Percentiles rank a stretch among this genome's conserved stretches.
These are phyloP conservation scores for Leccinellum luteum DNA, from an alignment of 768 basidiomycete species.

Conservation along the genomic window DNA sequence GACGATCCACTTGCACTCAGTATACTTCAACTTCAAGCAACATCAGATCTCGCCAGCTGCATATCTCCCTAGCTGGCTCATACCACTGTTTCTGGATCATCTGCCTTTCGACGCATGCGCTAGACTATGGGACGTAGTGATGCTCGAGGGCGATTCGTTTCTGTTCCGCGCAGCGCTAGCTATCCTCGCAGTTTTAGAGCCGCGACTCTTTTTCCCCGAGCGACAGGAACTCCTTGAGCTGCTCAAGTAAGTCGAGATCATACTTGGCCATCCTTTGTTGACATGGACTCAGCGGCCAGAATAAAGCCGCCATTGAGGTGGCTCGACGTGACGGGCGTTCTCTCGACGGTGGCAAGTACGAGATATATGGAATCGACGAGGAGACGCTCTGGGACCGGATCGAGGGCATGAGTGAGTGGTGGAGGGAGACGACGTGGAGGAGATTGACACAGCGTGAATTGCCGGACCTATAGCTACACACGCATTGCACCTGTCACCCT, in stretches of 20 bases:
- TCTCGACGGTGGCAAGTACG: conserved; percentile 74
- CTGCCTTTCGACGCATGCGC: conserved; percentile 91
- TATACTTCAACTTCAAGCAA: conserved; percentile 94
- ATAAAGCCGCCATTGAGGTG: conserved; percentile 78
- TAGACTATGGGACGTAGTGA: conserved; percentile 82
- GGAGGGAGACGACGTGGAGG: conserved; percentile 90
- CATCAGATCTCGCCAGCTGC: conserved; percentile 83
- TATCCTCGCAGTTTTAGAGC: conserved; percentile 78
- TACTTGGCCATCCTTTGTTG: conserved; percentile 7
- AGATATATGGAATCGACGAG: conserved; percentile 83
- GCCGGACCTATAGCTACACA: conserved; percentile 53
- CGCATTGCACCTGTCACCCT: conserved; percentile 11
- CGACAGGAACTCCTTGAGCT: conserved; percentile 72
- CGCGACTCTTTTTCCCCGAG: conserved; percentile 87
- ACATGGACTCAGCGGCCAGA: conserved; percentile 61
- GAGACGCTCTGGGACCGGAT: conserved; percentile 84
- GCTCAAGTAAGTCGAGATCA: conserved; percentile 50
- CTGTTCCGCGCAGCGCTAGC: conserved; percentile 83
- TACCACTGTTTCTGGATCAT: conserved; percentile 79
- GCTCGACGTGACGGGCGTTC: conserved; percentile 67
- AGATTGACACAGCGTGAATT: conserved; percentile 79
- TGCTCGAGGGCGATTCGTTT: conserved; percentile 90
- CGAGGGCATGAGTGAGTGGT: conserved; percentile 83
- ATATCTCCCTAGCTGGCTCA: conserved; percentile 82
- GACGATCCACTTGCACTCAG: conserved; percentile 35